Conservation (phyloP, 2,329 filamentous ascomycete genomes). For the Eurotiales sp. region DNA sequence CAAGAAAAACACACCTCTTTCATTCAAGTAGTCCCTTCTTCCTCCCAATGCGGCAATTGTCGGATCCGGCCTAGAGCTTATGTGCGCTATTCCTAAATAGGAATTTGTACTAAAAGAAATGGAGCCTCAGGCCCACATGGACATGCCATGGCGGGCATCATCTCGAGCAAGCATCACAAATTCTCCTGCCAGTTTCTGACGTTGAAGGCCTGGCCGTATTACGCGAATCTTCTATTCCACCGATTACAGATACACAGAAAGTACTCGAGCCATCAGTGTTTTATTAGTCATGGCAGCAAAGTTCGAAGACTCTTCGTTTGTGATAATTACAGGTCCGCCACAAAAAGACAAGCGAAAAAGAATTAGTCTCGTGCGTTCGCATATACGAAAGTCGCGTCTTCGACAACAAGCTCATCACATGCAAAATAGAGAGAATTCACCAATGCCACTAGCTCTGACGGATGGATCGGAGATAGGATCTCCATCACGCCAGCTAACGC, state of each 20-base stretch:
- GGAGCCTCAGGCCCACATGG: background rate
- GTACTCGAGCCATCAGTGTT: background rate
- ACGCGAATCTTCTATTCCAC: no score
- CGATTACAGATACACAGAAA: no score
- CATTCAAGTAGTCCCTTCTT: no score
- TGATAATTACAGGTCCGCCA: conserved; percentile 20
- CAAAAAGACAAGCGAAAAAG: conserved; percentile 15
- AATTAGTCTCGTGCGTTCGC: conserved; percentile 19
- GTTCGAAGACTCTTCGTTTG: conserved; percentile 14
- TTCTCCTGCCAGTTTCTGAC: no score
- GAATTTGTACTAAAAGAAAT: background rate
- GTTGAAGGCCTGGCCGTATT: no score
- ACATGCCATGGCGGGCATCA: no score
- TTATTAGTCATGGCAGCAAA: background rate
- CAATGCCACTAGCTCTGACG: background rate
- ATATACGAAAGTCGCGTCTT: conserved; percentile 16
- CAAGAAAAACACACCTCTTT: no score
- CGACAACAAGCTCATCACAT: background rate
- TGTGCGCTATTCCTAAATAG: background rate
- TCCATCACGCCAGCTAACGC: background rate
- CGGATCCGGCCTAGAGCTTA: background rate
- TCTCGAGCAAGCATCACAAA: no score
- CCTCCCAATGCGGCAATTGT: background rate
- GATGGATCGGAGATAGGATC: background rate
- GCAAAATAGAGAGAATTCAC: background rate